Evolutionary conservation across 2,329 filamentous ascomycete species (phyloP).

Genomic region (Zopfia rhizophila): DNA sequence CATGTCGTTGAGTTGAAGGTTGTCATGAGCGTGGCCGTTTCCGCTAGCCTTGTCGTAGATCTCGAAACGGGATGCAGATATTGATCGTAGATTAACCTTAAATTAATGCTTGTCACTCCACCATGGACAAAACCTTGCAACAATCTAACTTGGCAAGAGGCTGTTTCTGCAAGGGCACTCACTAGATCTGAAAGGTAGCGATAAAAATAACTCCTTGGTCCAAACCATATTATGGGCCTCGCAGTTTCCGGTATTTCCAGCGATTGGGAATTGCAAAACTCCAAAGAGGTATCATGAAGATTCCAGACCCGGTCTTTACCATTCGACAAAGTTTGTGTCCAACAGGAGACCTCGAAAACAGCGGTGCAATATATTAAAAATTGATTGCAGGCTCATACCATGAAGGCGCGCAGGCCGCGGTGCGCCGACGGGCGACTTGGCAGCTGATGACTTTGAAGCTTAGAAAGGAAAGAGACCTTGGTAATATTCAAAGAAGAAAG

Average conservation of each 20-base stretch:
- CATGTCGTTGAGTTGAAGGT: slow-evolving; percentile 21
- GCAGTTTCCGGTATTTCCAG: slow-evolving; percentile 17
- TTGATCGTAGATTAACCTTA: slow-evolving; percentile 53
- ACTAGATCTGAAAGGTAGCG: slow-evolving; percentile 26
- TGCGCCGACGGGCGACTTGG: slow-evolving; percentile 28
- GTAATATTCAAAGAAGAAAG: slow-evolving; percentile 7
- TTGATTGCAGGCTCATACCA: slow-evolving; percentile 46
- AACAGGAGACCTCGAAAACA: slow-evolving; percentile 32
- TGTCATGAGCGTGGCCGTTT: slow-evolving; percentile 29
- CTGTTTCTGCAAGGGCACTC: slow-evolving; percentile 41
- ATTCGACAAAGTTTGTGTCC: slow-evolving; percentile 22
- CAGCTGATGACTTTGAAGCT: slow-evolving; percentile 8
- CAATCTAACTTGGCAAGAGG: slow-evolving; percentile 40
- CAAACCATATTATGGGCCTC: slow-evolving; percentile 24
- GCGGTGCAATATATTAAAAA: slow-evolving; percentile 41
- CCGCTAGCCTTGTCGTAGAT: slow-evolving; percentile 43
- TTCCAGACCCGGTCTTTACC: slow-evolving; percentile 37
- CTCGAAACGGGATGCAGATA: slow-evolving; percentile 45
- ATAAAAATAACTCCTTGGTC: slow-evolving; percentile 42
- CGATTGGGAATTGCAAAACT: slow-evolving; percentile 16
- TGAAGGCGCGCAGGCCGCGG: slow-evolving; percentile 25
- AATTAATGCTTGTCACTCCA: slow-evolving; percentile 52
- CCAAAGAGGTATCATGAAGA: slow-evolving; percentile 28
- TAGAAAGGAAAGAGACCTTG: slow-evolving; percentile 5
- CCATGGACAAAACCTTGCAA: slow-evolving; percentile 31